Percentiles rank a stretch among this genome's conserved stretches.
Evolutionary conservation across 2,329 filamentous ascomycete genomes (phyloP).

Genomic region (Epichloe amarillans): DNA sequence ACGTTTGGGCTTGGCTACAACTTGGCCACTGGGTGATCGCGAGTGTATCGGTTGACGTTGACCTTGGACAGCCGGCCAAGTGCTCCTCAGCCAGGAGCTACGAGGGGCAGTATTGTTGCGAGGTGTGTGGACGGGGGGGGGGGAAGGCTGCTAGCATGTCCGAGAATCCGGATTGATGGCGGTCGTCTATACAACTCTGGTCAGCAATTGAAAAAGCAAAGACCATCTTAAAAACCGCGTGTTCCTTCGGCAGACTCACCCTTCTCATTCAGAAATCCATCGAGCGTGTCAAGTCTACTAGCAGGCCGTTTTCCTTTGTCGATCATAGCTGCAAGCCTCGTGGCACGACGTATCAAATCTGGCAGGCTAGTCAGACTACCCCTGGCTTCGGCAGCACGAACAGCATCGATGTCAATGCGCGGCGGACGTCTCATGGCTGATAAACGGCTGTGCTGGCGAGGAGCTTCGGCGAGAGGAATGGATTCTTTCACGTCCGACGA

Average conservation of each 20-base stretch:
- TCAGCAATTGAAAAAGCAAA: slow-evolving; percentile 3
- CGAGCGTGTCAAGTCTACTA: slow-evolving; percentile 42
- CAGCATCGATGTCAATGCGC: slow-evolving; percentile 67
- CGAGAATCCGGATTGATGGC: slow-evolving; percentile 40
- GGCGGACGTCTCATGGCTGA: slow-evolving; percentile 54
- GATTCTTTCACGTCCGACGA: slow-evolving; percentile 27
- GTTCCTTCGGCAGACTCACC: slow-evolving; percentile 15
- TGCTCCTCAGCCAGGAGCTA: slow-evolving; percentile 30
- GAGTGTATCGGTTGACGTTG: slow-evolving; percentile 8
- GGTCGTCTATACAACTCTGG: slow-evolving; percentile 22
- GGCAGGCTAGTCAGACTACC: slow-evolving; percentile 86
- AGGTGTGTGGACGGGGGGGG: slow-evolving; percentile 44
- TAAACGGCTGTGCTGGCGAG: slow-evolving; percentile 26
- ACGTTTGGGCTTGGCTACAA: slow-evolving; percentile 24
- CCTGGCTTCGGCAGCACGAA: slow-evolving; percentile 66
- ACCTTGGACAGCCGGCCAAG: slow-evolving; percentile 35
- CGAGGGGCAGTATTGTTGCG: slow-evolving; percentile 29
- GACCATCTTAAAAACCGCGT: background rate
- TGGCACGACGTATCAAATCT: slow-evolving; percentile 81
- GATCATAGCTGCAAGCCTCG: slow-evolving; percentile 72
- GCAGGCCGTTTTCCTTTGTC: slow-evolving; percentile 61
- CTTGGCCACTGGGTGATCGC: slow-evolving; percentile 6
- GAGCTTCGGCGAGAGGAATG: slow-evolving; percentile 15
- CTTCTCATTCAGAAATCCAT: slow-evolving; percentile 35
- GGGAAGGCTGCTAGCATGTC: slow-evolving; percentile 55